Percentiles rank a stretch among this genome's conserved stretches.
phyloP scores from a whole-genome alignment of 345 rosid genomes.

The Gossypium turneri region DNA sequence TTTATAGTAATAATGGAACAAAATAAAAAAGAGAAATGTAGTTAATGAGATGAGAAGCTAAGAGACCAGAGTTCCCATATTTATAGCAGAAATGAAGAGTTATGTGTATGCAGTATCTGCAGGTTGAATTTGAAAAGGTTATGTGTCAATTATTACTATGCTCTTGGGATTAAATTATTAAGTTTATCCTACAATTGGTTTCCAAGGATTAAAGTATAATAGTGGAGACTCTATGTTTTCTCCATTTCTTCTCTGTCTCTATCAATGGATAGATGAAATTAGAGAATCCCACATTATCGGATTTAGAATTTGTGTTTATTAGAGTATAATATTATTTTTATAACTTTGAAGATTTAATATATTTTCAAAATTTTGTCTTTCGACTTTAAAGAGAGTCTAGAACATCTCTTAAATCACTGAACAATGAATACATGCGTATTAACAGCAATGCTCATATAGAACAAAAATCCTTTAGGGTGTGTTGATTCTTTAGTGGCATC shows the following conservation, averaged over 20 bases:
- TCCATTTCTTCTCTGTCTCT: not conserved
- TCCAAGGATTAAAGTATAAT: not conserved
- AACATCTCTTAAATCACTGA: too few species aligned
- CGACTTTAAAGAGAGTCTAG: too few species aligned
- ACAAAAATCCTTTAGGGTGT: too few species aligned
- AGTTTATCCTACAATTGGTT: not conserved
- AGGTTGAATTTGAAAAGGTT: slow-evolving; percentile 15
- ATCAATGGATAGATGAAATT: not conserved
- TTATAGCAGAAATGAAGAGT: slow-evolving; percentile 25
- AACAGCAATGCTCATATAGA: too few species aligned
- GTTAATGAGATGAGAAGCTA: slow-evolving; percentile 20
- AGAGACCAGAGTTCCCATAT: slow-evolving; percentile 18
- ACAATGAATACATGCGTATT: fast-evolving
- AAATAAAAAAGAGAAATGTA: not conserved
- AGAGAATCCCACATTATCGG: not conserved
- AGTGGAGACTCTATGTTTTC: not conserved
- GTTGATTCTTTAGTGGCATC: too few species aligned
- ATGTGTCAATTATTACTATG: not conserved
- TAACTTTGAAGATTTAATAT: too few species aligned
- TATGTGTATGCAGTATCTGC: slow-evolving; percentile 24
- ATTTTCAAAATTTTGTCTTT: too few species aligned
- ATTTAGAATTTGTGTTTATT: not conserved
- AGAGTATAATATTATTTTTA: too few species aligned
- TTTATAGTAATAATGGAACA: not conserved
- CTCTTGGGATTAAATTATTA: not conserved